Evolutionary conservation across 331 rosid genomes (phyloP).

Genomic region (Quercus phellos): DNA sequence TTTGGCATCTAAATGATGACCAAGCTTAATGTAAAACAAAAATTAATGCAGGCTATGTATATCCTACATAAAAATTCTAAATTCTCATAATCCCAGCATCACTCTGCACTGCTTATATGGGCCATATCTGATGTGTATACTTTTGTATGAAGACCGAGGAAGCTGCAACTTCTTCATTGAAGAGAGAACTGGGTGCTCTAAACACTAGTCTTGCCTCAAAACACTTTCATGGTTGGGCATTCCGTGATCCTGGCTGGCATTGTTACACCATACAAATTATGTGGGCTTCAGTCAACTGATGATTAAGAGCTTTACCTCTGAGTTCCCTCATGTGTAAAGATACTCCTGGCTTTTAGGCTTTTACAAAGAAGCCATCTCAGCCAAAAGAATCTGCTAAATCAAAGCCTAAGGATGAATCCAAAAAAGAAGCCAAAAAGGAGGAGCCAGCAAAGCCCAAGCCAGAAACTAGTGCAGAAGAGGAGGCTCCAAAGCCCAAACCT

Average conservation of each 20-base stretch:
- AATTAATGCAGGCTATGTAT: too few relatives aligned
- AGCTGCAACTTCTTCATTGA: conserved; percentile 51
- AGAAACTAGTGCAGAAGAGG: conserved; percentile 46
- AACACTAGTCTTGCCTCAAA: conserved; percentile 63
- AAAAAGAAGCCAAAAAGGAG: conserved; percentile 48
- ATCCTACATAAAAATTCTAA: neutral
- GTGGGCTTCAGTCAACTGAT: conserved; percentile 37
- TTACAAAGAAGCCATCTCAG: conserved; percentile 62
- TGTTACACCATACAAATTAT: conserved; percentile 40
- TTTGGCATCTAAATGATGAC: too few relatives aligned
- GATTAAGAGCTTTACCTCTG: conserved; percentile 73
- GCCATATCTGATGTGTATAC: neutral
- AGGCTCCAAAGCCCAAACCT: conserved; percentile 88
- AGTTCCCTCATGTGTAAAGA: conserved; percentile 91
- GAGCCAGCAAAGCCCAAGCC: conserved; percentile 39
- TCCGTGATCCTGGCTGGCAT: conserved; percentile 83
- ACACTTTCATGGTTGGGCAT: conserved; percentile 81
- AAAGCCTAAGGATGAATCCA: conserved; percentile 59
- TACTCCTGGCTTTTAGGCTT: conserved; percentile 64
- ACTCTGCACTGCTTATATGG: neutral
- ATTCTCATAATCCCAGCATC: neutral
- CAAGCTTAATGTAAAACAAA: too few relatives aligned
- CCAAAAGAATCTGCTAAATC: conserved; percentile 65
- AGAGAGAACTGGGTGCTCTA: conserved; percentile 65
- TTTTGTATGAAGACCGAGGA: conserved; percentile 59